Percentiles rank a stretch among this genome's conserved stretches.
Conservation (phyloP, 148 eudicot genomes). For the Suaeda aralocaspica region DNA sequence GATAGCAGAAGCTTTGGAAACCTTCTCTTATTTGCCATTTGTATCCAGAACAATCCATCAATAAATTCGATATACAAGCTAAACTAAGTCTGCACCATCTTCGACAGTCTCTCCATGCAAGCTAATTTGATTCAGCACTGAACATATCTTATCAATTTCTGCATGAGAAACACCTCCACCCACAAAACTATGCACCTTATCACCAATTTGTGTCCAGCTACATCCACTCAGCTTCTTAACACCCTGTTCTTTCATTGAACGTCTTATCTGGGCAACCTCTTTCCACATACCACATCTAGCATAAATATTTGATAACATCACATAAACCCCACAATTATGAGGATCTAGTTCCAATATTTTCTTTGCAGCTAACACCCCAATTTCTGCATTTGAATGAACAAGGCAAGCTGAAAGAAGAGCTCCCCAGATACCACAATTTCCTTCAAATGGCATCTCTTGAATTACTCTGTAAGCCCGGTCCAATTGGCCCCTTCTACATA, state of each 20-base stretch:
- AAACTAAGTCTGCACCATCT: conserved; percentile 9
- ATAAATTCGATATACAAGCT: background rate
- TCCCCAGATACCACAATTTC: conserved; percentile 40
- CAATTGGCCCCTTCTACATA: conserved; percentile 41
- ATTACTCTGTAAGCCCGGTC: conserved; percentile 37
- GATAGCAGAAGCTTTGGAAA: background rate
- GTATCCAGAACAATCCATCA: background rate
- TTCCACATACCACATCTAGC: conserved; percentile 42
- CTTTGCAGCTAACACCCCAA: conserved; percentile 39
- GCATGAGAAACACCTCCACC: conserved; percentile 34
- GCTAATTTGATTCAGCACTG: conserved; percentile 26
- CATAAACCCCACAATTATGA: conserved; percentile 33
- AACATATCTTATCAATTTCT: conserved; percentile 28
- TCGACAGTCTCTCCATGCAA: conserved; percentile 24
- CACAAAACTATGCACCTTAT: conserved; percentile 28
- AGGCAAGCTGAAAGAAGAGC: conserved; percentile 49
- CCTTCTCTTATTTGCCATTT: background rate
- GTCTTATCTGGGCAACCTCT: conserved; percentile 34
- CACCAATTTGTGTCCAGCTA: conserved; percentile 38
- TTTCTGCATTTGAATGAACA: conserved; percentile 30
- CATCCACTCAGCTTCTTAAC: conserved; percentile 34
- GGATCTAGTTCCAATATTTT: conserved; percentile 36
- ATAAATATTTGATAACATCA: conserved; percentile 39
- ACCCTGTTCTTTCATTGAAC: conserved; percentile 34
- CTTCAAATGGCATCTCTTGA: conserved; percentile 35